Percentiles rank a stretch among this genome's conserved stretches.
phyloP scores from a whole-genome alignment of 768 basidiomycete species.

The Mycena rebaudengoi region DNA sequence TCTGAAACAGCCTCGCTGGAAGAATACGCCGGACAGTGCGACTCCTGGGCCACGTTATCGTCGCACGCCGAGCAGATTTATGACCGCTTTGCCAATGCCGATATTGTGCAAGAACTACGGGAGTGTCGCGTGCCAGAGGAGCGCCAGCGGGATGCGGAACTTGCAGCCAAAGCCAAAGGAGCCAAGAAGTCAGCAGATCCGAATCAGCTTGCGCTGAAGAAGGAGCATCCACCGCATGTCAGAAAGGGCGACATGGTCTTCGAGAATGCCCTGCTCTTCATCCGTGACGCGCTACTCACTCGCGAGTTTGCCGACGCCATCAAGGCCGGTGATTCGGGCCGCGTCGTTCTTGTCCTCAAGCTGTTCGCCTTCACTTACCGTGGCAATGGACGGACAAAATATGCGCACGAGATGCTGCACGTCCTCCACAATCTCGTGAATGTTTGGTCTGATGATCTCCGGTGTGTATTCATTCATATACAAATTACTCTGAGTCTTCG shows the following conservation, averaged over 20 bases:
- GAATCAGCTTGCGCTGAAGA: not conserved
- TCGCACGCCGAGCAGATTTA: slow-evolving; percentile 1
- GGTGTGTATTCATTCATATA: slow-evolving; percentile 20
- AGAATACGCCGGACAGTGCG: not conserved
- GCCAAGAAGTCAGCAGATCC: not conserved
- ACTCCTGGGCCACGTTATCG: not conserved
- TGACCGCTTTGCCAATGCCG: slow-evolving; percentile 10
- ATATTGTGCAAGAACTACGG: slow-evolving; percentile 18
- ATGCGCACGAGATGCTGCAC: slow-evolving; percentile 38
- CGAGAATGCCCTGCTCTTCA: slow-evolving; percentile 36
- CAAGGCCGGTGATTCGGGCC: slow-evolving; percentile 39
- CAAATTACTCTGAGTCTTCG: not conserved
- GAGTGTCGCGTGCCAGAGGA: slow-evolving; percentile 10
- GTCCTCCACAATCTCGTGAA: slow-evolving; percentile 34
- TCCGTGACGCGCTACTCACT: slow-evolving; percentile 35
- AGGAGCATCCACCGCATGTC: not conserved
- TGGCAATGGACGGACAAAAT: slow-evolving; percentile 36
- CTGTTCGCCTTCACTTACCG: slow-evolving; percentile 31
- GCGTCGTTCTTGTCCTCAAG: slow-evolving; percentile 31
- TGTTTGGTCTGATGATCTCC: slow-evolving; percentile 35
- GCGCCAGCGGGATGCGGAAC: not conserved
- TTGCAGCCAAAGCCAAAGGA: not conserved
- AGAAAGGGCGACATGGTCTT: slow-evolving; percentile 28
- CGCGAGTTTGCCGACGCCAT: slow-evolving; percentile 38
- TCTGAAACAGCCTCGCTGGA: slow-evolving; percentile 8